phyloP scores from a whole-genome alignment of 2,329 filamentous ascomycete genomes.

The Alternaria triticina region DNA sequence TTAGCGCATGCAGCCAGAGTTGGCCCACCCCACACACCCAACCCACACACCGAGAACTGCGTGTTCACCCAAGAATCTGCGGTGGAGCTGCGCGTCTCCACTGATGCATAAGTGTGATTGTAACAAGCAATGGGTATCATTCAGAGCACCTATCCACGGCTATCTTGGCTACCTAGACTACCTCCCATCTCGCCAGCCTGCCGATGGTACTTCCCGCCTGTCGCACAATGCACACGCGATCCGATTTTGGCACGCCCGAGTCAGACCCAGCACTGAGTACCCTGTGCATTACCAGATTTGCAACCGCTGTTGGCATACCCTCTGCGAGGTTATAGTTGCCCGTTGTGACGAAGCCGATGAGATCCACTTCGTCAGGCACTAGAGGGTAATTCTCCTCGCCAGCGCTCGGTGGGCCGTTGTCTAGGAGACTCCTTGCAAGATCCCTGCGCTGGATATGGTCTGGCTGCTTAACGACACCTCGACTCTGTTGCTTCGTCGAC shows the following conservation, averaged over 20 bases:
- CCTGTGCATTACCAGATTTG: constrained; percentile 68
- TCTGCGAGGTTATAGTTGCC: constrained; percentile 82
- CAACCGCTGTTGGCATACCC: constrained; percentile 78
- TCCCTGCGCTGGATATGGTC: constrained; percentile 23
- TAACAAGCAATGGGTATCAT: background rate
- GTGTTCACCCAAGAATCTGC: background rate
- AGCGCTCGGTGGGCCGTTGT: constrained; percentile 25
- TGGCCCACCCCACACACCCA: constrained; percentile 11
- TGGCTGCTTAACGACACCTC: constrained; percentile 23
- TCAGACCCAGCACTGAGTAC: constrained; percentile 55
- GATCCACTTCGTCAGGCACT: constrained; percentile 75
- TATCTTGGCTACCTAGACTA: constrained; percentile 52
- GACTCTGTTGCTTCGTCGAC: constrained; percentile 20
- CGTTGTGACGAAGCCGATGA: constrained; percentile 89
- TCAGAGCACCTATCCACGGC: background rate
- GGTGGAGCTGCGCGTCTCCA: background rate
- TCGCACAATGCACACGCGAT: constrained; percentile 76
- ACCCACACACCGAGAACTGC: constrained; percentile 9
- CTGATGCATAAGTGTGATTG: background rate
- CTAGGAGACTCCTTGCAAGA: constrained; percentile 37
- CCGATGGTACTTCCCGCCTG: constrained; percentile 80
- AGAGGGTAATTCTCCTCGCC: constrained; percentile 61
- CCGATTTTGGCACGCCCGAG: constrained; percentile 22
- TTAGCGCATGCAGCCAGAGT: constrained; percentile 21
- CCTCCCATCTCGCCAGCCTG: constrained; percentile 79